Evolutionary conservation across 371 early-diverging fungal genomes (phyloP).

Genomic region (Phascolomyces articulosus): DNA sequence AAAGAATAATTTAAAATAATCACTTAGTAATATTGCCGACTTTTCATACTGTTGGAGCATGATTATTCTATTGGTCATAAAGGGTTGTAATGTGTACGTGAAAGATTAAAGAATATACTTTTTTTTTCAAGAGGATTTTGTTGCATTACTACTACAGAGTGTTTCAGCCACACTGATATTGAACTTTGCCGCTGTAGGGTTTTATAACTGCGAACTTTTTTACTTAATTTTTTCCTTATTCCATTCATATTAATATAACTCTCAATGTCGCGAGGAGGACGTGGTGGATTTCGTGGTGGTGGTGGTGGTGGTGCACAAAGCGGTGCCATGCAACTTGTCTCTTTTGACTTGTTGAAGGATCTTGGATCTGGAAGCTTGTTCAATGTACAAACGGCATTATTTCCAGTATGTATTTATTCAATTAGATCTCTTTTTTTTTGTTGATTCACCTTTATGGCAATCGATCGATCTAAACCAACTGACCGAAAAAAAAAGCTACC

Average conservation of each 20-base stretch:
- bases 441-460: not conserved
- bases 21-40: no score
- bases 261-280: constrained; percentile 16
- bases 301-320: constrained; percentile 40
- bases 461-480: not conserved
- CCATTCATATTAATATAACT: not conserved
- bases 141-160: no score
- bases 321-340: constrained; percentile 49
- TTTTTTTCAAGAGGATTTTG: no score
- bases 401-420: constrained; percentile 36
- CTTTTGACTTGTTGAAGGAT: constrained; percentile 49
- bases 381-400: constrained; percentile 45
- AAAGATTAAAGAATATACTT: no score
- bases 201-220: no score
- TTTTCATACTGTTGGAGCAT: no score
- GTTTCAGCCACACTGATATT: no score
- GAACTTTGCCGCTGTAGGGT: no score
- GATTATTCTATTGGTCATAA: no score
- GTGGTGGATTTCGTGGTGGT: constrained; percentile 46
- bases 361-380: constrained; percentile 46
- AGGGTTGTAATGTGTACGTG: no score
- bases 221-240: not conserved
- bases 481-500: not conserved
- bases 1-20: no score
- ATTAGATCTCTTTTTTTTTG: not conserved